Evolutionary conservation across 805 yeast species (phyloP).

Genomic region (Wickerhamomyces sydowiorum): DNA sequence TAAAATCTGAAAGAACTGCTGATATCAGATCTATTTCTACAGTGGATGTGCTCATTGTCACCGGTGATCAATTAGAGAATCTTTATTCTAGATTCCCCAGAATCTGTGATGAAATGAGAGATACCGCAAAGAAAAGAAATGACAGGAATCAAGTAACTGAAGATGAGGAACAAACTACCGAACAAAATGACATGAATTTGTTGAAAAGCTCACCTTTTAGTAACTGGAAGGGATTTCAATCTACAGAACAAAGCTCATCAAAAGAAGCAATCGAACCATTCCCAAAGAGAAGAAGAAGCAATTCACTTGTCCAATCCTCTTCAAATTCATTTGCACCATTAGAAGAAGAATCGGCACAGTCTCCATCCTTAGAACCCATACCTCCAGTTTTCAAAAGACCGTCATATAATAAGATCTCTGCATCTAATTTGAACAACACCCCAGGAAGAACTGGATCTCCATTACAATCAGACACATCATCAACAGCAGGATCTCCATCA

Average conservation of each 20-base stretch:
- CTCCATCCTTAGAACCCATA: slow-evolving; percentile 3
- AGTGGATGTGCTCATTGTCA: slow-evolving; percentile 55
- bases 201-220: slow-evolving; percentile 14
- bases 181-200: background rate
- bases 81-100: slow-evolving; percentile 54
- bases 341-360: background rate
- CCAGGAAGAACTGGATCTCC: background rate
- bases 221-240: slow-evolving; percentile 20
- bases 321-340: background rate
- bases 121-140: slow-evolving; percentile 51
- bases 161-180: slow-evolving; percentile 2
- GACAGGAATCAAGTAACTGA: slow-evolving; percentile 21
- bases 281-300: background rate
- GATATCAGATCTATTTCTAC: slow-evolving; percentile 56
- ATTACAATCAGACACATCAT: background rate
- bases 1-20: slow-evolving; percentile 42
- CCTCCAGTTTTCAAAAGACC: background rate
- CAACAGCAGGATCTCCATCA: background rate
- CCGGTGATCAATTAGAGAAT: slow-evolving; percentile 47
- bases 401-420: background rate
- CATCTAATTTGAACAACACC: background rate
- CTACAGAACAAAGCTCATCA: slow-evolving; percentile 3
- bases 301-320: background rate
- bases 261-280: slow-evolving; percentile 1
- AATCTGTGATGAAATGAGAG: slow-evolving; percentile 52